Evolutionary conservation across 345 rosid genomes (phyloP).

Genomic region (Populus nigra): DNA sequence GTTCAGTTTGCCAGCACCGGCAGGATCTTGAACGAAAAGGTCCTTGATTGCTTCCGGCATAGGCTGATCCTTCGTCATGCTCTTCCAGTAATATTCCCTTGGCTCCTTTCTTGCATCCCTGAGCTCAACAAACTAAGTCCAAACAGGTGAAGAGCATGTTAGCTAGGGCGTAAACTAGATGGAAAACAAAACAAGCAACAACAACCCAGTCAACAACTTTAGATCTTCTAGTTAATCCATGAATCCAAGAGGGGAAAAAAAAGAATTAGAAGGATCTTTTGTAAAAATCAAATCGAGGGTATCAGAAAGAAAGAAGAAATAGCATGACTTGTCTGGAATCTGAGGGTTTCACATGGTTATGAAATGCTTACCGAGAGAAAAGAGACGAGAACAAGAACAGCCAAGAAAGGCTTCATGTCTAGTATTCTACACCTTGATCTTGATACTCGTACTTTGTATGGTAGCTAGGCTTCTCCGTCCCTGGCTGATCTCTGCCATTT

Average conservation of each 20-base stretch:
- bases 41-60: slow-evolving; percentile 54
- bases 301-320: not conserved
- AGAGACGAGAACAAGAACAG: slow-evolving; percentile 24
- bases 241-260: not conserved
- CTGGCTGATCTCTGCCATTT: not conserved
- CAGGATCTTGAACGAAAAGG: slow-evolving; percentile 22
- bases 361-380: slow-evolving; percentile 36
- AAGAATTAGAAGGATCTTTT: not conserved
- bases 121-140: slow-evolving; percentile 31
- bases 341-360: not conserved
- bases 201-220: too few relatives aligned
- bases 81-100: slow-evolving; percentile 54
- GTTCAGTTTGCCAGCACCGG: not conserved
- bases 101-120: slow-evolving; percentile 52
- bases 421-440: not conserved
- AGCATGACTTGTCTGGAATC: too few relatives aligned
- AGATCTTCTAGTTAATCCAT: not conserved
- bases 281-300: not conserved
- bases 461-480: not conserved
- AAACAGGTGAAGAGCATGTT: not conserved
- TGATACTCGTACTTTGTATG: not conserved
- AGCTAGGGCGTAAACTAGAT: too few relatives aligned
- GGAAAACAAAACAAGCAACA: not conserved
- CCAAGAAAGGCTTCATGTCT: slow-evolving; percentile 30
- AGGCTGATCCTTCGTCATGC: slow-evolving; percentile 52